Base-by-base conservation (phyloP, 345 rosid species). In the Garcia nutans region DNA sequence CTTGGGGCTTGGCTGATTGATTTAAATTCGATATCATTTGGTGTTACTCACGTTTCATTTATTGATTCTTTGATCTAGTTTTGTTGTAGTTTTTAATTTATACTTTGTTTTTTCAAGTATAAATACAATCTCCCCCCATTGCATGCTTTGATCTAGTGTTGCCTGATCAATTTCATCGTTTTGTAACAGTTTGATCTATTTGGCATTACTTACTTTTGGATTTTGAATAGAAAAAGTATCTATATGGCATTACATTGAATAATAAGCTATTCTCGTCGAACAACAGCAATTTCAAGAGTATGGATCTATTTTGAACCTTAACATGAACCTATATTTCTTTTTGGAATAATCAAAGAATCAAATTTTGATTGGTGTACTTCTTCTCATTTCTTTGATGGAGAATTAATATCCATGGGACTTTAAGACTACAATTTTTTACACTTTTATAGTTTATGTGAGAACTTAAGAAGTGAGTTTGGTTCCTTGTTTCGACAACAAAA, bases 41-140 rank as follows among this genome's bases (percentile, higher is more conserved):
- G 67, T 65, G 68, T 20, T 10, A 70, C 61, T 56, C 55, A 26
- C 20, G 64, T 37, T 24, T 68, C 44, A 13, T 60, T 3, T 26
- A 22, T 49, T 64, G 13, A 64, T 75, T 31, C 16, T 67, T 67
- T 77, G 79, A 81, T 79, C 77, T 70, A 66, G 42, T 47, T 19
- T 67, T 22, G 9, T 56, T 47, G 45, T 62, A 57, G 31, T 62
- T 5, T 19, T 75, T 5, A 62, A 17, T 31, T 33, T 62, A 12
- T 57, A 42, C 24, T 28, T 52, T 70, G 28, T 69, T 23, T 15
- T 24, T 56, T 4, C 9, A 28, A 22, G 47, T 16, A 26, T 26
- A 42, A 24, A 61, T 23, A 37, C 17, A 23, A 3, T 62, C 10
- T 59, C n/a, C 2, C 24, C 23, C 23, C 41, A 47, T 78, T 56